phyloP scores from a whole-genome alignment of 768 basidiomycete genomes.

The Tulasnella sp. region DNA sequence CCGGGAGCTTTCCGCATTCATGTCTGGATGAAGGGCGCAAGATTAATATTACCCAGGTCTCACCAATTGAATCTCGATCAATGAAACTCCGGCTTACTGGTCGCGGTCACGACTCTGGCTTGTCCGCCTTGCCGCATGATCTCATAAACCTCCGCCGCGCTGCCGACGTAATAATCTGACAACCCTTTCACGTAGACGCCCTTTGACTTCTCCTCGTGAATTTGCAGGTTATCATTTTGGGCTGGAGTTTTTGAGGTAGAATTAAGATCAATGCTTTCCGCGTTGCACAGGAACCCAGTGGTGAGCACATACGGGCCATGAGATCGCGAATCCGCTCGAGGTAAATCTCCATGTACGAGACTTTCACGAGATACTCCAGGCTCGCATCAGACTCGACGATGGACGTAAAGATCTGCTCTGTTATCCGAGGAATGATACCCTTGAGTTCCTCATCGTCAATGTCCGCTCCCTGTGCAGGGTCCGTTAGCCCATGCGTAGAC shows the following conservation, averaged over 20 bases:
- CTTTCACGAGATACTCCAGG: conserved; percentile 97
- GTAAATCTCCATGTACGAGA: conserved; percentile 99
- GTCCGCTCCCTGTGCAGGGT: conserved; percentile 69
- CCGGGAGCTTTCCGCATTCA: conserved; percentile 98
- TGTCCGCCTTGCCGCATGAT: conserved; percentile 96
- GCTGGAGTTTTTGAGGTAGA: conserved; percentile 39
- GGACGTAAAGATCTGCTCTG: conserved; percentile 97
- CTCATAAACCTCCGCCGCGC: conserved; percentile 91
- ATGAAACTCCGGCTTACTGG: conserved; percentile 52
- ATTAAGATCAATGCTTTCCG: not conserved
- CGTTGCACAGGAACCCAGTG: not conserved
- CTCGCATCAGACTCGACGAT: conserved; percentile 93
- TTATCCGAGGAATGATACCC: conserved; percentile 96
- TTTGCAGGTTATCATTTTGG: conserved; percentile 95
- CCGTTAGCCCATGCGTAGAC: not conserved
- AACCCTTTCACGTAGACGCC: conserved; percentile 98
- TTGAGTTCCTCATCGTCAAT: conserved; percentile 90
- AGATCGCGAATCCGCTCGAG: conserved; percentile 92
- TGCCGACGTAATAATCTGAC: conserved; percentile 96
- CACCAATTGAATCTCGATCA: not conserved
- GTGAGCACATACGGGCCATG: conserved; percentile 68
- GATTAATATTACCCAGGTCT: not conserved
- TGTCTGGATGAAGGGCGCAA: conserved; percentile 50
- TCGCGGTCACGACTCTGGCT: conserved; percentile 85
- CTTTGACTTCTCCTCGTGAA: conserved; percentile 95